Conservation (phyloP, 2,329 filamentous ascomycete species). For the Reticulascus tulasneorum region DNA sequence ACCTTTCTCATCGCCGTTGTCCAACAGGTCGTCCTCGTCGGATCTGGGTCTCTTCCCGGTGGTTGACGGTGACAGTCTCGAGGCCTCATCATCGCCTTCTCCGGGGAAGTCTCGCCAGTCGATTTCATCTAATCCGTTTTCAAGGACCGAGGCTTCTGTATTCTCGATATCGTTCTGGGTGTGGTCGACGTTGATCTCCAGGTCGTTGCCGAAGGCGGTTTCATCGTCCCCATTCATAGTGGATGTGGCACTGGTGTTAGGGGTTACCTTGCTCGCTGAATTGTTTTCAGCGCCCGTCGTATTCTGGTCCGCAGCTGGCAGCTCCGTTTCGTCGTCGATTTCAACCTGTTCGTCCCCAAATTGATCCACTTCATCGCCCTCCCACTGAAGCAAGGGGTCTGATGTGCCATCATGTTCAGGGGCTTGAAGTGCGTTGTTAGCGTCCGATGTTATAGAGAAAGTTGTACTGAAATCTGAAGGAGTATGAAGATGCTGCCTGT, state of each 20-base stretch:
- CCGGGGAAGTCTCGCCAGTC: slow-evolving; percentile 22
- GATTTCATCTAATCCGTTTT: slow-evolving; percentile 18
- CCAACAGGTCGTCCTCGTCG: slow-evolving; percentile 18
- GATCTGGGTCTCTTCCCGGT: slow-evolving; percentile 18
- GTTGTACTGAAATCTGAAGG: slow-evolving; percentile 13
- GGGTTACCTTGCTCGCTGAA: slow-evolving; percentile 10
- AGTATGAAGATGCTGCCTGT: slow-evolving; percentile 6
- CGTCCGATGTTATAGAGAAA: slow-evolving; percentile 16
- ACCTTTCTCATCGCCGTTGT: slow-evolving; percentile 19
- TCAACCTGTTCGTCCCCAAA: slow-evolving; percentile 1
- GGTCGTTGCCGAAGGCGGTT: slow-evolving; percentile 21
- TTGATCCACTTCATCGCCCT: slow-evolving; percentile 6
- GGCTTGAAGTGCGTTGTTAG: slow-evolving; percentile 22
- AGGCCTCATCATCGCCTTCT: slow-evolving; percentile 11
- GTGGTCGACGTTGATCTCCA: slow-evolving; percentile 23
- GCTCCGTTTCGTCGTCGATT: slow-evolving; percentile 2
- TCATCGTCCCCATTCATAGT: slow-evolving; percentile 29
- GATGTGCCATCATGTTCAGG: slow-evolving; percentile 17
- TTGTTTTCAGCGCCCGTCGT: slow-evolving; percentile 1
- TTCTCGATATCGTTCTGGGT: slow-evolving; percentile 1
- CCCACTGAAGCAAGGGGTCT: slow-evolving; percentile 21
- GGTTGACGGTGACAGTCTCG: slow-evolving; percentile 6
- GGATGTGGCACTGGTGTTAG: slow-evolving; percentile 25
- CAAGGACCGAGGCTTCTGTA: not conserved
- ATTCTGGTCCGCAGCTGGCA: slow-evolving; percentile 1